Base-by-base conservation (phyloP, 768 basidiomycete genomes). In the Tulasnella calospora region DNA sequence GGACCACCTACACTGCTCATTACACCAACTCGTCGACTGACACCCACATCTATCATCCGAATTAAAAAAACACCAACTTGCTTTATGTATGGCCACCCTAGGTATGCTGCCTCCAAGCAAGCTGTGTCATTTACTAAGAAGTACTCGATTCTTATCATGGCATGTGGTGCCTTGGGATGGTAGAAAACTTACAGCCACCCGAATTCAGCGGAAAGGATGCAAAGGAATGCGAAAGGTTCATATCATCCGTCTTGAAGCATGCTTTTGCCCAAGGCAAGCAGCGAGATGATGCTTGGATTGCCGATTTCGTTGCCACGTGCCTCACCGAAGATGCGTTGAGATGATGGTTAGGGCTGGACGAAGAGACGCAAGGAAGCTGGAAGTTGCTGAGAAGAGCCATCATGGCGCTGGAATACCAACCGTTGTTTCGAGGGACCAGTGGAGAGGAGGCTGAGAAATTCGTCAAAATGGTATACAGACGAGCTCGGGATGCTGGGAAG, bases 281-380 rank as follows among this genome's bases (percentile, higher is more conserved):
- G 30, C 40, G 72, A 30, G 72, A 73, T 6, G 38, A 73, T n/a
- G 38, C 72, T 0, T 73, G 72, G 72, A 73, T 73, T 7, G 72
- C 72, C 0, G 40, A 73, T 44, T 73, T 41, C 40, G 40, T n/a
- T 5, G 23, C 46, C 38, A 73, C 72, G 27, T 36, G 40, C 15
- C 27, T 73, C 33, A 30, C 40, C 33, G 35, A 46, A 46, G n/a
- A 46, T n/a, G 72, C 72, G 13, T 21, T 73, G 10, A 73, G 23
- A 8, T 73, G 72, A 40, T 73, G 46, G 27, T 3, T 12, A 15
- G 12, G 35, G 15, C 40, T 73, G 3, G 72, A 73, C 7, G 38
- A 73, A 46, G 38, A 44, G 21, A 41, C 72, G 10, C 72, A 73
- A n/a, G 4, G 8, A n/a, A 41, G 40, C 27, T 73, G 72, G 72